These are phyloP conservation scores for Domatiomyces catenatus DNA, from an alignment of 2,329 filamentous ascomycete genomes.

Conservation along the genomic window DNA sequence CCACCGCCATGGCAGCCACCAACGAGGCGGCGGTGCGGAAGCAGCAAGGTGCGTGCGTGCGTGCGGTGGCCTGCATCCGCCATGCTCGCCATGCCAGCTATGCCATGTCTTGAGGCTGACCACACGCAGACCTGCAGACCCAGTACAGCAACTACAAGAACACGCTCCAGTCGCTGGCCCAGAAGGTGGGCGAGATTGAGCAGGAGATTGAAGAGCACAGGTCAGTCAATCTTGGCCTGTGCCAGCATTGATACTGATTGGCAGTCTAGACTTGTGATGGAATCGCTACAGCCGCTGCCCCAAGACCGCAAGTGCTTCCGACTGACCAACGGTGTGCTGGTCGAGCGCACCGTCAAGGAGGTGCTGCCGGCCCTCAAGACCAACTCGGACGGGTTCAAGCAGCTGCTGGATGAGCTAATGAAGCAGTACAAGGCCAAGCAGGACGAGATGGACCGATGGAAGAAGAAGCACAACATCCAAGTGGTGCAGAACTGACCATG, in stretches of 20 bases:
- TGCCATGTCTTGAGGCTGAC: slow-evolving; percentile 2
- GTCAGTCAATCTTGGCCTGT: slow-evolving; percentile 37
- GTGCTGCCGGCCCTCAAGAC: slow-evolving; percentile 82
- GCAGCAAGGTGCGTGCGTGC: slow-evolving; percentile 29
- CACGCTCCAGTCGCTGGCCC: slow-evolving; percentile 74
- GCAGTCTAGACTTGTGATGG: slow-evolving; percentile 63
- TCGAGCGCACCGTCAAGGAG: slow-evolving; percentile 86
- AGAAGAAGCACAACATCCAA: slow-evolving; percentile 41
- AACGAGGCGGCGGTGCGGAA: slow-evolving; percentile 20
- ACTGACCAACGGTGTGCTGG: slow-evolving; percentile 92
- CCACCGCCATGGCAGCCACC: slow-evolving; percentile 1
- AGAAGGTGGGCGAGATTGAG: slow-evolving; percentile 95
- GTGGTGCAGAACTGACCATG: slow-evolving; percentile 27
- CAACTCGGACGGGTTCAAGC: slow-evolving; percentile 84
- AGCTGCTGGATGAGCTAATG: slow-evolving; percentile 82
- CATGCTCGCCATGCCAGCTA: not conserved
- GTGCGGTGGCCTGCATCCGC: not conserved
- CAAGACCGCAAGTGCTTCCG: slow-evolving; percentile 91
- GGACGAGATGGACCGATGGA: slow-evolving; percentile 93
- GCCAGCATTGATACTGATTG: not conserved
- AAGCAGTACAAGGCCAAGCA: slow-evolving; percentile 96
- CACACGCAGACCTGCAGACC: slow-evolving; percentile 30
- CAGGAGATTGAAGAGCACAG: slow-evolving; percentile 97
- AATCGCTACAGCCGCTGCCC: slow-evolving; percentile 71
- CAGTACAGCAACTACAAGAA: slow-evolving; percentile 45